These are phyloP conservation scores for Citrus maxima DNA, from an alignment of 345 rosid genomes.

Conservation along the genomic window DNA sequence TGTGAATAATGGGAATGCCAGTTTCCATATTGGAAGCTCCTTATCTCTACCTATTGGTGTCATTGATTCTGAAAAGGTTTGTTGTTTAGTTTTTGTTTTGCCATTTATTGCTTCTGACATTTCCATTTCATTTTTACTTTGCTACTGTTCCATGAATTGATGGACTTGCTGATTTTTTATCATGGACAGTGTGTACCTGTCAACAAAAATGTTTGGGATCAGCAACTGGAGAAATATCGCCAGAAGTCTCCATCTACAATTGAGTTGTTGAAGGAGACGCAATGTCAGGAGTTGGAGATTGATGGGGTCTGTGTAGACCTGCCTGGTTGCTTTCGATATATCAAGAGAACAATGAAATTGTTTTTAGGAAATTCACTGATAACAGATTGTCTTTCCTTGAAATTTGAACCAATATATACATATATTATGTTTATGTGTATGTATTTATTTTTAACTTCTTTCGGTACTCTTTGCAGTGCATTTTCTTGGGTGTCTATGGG, in stretches of 20 bases:
- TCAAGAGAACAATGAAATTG: background rate
- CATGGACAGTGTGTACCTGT: constrained; percentile 41
- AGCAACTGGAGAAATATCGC: constrained; percentile 38
- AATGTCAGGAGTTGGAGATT: constrained; percentile 46
- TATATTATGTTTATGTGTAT: background rate
- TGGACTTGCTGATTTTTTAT: constrained; percentile 5
- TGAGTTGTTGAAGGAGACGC: constrained; percentile 48
- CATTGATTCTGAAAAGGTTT: constrained; percentile 65
- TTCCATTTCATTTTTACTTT: background rate
- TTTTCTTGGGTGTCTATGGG: background rate
- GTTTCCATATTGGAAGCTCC: constrained; percentile 40
- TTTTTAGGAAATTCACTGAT: background rate
- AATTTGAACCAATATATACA: background rate
- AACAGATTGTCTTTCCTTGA: background rate
- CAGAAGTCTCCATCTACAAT: constrained; percentile 53
- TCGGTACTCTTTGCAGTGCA: background rate
- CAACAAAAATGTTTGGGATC: constrained; percentile 43
- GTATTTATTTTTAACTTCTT: background rate
- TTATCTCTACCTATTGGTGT: constrained; percentile 50
- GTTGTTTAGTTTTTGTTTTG: background rate
- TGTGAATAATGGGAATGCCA: constrained; percentile 24
- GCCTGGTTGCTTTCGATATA: background rate
- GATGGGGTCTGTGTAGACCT: constrained; percentile 48
- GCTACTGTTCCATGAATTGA: background rate
- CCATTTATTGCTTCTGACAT: background rate